phyloP scores from a whole-genome alignment of 441 rosid genomes.

The Pelargonium myrrhifolium region DNA sequence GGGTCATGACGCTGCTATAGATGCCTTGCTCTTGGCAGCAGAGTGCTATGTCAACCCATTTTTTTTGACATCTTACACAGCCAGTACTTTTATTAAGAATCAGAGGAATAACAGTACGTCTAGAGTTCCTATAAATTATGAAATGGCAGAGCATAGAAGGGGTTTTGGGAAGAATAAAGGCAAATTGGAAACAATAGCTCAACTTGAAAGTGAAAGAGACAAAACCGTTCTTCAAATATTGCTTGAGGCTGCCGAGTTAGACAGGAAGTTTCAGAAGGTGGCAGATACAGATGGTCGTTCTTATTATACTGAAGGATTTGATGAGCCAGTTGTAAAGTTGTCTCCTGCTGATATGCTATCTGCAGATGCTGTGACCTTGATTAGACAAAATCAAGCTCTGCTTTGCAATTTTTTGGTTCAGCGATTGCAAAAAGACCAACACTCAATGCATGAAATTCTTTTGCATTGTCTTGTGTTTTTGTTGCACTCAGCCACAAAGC shows the following conservation, averaged over 20 bases:
- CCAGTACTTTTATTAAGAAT: constrained; percentile 27
- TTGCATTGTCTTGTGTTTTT: constrained; percentile 67
- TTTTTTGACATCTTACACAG: constrained; percentile 49
- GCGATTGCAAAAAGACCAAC: constrained; percentile 52
- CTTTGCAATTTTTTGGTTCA: constrained; percentile 56
- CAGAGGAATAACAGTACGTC: constrained; percentile 20
- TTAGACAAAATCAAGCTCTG: constrained; percentile 69
- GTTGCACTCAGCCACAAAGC: constrained; percentile 59
- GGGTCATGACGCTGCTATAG: constrained; percentile 77
- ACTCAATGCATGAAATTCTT: constrained; percentile 68
- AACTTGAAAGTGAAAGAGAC: constrained; percentile 66
- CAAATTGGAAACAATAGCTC: constrained; percentile 41
- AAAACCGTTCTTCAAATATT: constrained; percentile 61
- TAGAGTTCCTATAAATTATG: constrained; percentile 25
- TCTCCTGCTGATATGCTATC: constrained; percentile 44
- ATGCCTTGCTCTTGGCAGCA: constrained; percentile 83
- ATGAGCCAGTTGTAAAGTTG: constrained; percentile 42
- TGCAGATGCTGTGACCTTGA: constrained; percentile 73
- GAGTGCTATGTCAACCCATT: constrained; percentile 86
- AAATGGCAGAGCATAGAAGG: constrained; percentile 28
- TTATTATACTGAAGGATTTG: constrained; percentile 31
- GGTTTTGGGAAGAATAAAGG: constrained; percentile 26
- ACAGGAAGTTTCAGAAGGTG: constrained; percentile 40
- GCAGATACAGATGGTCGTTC: constrained; percentile 24
- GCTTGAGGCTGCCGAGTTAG: constrained; percentile 72